A percentile compares a stretch with the other conserved stretches of the same genome.
Conservation (phyloP, 768 basidiomycete genomes). For the Brasilioporus rufonigricans region DNA sequence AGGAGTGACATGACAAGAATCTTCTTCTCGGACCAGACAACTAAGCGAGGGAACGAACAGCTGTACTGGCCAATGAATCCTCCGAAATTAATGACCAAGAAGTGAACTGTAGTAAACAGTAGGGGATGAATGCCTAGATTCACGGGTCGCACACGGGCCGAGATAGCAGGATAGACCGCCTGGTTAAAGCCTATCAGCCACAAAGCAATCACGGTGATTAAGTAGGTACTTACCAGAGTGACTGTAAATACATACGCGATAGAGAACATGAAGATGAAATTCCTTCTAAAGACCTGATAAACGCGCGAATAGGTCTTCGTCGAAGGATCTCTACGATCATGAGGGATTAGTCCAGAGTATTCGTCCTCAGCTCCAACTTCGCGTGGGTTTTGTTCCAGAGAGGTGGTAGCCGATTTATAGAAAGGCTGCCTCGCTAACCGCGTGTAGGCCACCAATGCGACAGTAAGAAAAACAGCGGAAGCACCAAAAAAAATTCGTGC, state of each 20-base stretch:
- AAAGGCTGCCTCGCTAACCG: not conserved
- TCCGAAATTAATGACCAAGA: conserved; percentile 69
- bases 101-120: conserved; percentile 50
- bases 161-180: not conserved
- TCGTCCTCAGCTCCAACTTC: not conserved
- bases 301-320: not conserved
- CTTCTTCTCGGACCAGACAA: conserved; percentile 36
- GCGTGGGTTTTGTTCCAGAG: not conserved
- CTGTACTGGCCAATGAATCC: conserved; percentile 65
- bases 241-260: not conserved
- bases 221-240: not conserved
- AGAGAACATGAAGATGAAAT: not conserved
- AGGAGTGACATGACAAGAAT: conserved; percentile 4
- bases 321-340: not conserved
- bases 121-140: not conserved
- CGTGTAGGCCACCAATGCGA: not conserved
- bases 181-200: conserved; percentile 2
- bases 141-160: not conserved
- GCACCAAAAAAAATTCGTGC: not conserved
- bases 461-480: not conserved
- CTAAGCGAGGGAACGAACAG: conserved; percentile 77
- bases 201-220: not conserved
- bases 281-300: not conserved
- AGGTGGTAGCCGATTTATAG: not conserved
- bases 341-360: not conserved